These are phyloP conservation scores for Vicia sativa DNA, from an alignment of 306 rosid genomes.

Conservation along the genomic window DNA sequence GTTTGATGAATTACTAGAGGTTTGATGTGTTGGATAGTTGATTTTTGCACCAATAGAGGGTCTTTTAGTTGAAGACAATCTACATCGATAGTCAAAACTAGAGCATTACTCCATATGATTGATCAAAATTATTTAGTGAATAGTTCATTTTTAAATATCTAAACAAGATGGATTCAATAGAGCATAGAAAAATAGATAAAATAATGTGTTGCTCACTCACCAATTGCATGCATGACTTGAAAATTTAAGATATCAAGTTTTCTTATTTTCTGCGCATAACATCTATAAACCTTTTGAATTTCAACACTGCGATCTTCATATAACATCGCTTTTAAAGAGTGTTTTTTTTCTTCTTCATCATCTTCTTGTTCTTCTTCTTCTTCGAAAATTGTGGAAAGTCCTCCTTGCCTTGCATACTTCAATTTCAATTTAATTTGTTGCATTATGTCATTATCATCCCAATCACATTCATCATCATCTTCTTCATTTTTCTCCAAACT, in stretches of 20 bases:
- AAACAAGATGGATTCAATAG: background rate
- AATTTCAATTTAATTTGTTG: constrained; percentile 72
- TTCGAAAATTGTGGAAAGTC: constrained; percentile 78
- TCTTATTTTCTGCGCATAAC: constrained; percentile 70
- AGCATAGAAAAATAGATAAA: constrained; percentile 7
- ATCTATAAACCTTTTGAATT: constrained; percentile 60
- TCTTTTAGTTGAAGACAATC: constrained; percentile 77
- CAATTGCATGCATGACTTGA: constrained; percentile 85
- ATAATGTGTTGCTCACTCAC: constrained; percentile 53
- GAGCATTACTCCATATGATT: too few species aligned
- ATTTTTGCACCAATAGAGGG: constrained; percentile 48
- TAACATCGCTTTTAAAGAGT: constrained; percentile 10
- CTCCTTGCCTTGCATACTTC: constrained; percentile 66
- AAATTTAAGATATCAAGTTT: constrained; percentile 77
- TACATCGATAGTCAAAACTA: constrained; percentile 33
- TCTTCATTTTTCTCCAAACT: constrained; percentile 33
- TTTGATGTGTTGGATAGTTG: constrained; percentile 44
- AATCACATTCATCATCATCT: constrained; percentile 38
- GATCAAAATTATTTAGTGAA: too few species aligned
- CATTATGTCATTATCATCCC: constrained; percentile 75
- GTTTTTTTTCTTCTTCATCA: constrained; percentile 43
- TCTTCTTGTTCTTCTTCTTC: background rate
- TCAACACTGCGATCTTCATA: constrained; percentile 45
- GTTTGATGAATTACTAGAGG: constrained; percentile 52
- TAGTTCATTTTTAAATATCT: too few species aligned